phyloP scores from a whole-genome alignment of 345 rosid genomes.

The Ceriops decandra region DNA sequence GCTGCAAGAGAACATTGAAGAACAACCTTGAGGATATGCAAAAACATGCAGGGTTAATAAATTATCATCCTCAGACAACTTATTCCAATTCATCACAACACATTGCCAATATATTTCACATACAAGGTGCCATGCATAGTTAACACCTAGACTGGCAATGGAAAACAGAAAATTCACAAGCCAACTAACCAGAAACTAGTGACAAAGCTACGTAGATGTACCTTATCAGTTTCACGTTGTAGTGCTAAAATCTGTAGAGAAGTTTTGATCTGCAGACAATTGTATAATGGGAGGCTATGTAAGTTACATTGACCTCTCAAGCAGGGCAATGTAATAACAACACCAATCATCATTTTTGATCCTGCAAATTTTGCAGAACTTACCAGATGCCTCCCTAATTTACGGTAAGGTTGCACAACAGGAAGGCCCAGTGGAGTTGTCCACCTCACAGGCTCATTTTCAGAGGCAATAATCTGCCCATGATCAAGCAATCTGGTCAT shows the following conservation, averaged over 20 bases:
- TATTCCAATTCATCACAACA: not conserved
- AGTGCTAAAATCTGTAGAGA: slow-evolving; percentile 86
- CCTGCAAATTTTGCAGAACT: slow-evolving; percentile 27
- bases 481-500: slow-evolving; percentile 13
- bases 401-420: slow-evolving; percentile 94
- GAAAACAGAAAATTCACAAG: not conserved
- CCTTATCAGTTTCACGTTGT: slow-evolving; percentile 86
- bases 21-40: not conserved
- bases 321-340: slow-evolving; percentile 4
- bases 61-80: not conserved
- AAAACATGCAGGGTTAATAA: not conserved
- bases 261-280: slow-evolving; percentile 72
- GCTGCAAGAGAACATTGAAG: not conserved
- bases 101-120: not conserved
- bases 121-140: not conserved
- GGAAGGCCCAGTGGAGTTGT: slow-evolving; percentile 97
- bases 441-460: slow-evolving; percentile 90
- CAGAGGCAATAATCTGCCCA: slow-evolving; percentile 76
- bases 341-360: not conserved
- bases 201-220: slow-evolving; percentile 18
- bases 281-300: slow-evolving; percentile 11
- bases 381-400: slow-evolving; percentile 66
- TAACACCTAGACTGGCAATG: not conserved
- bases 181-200: slow-evolving; percentile 3
- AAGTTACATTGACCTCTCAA: slow-evolving; percentile 12